Evolutionary conservation across 345 rosid genomes (phyloP), one percentile per base, ranked within the genome.

Genomic region (Eutrema yunnanense): DNA sequence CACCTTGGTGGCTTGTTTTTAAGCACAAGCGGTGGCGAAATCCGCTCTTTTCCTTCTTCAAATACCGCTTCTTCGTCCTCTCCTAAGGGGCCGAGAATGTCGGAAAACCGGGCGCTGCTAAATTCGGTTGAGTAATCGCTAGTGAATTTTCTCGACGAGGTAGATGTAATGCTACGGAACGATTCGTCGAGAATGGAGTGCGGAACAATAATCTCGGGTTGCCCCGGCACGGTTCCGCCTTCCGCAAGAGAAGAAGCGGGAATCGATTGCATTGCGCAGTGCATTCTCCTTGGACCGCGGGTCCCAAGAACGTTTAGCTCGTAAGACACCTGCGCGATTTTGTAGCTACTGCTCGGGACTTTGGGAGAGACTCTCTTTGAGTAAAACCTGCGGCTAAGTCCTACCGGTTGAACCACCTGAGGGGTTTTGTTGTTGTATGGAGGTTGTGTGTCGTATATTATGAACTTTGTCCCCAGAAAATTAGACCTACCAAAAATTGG

Each of bases 301-400:
- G 98, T 90, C 6, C 98, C 98, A 13, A 93, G 87, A 70, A 93
- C 96, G 48, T 93, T 93, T 52, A 93, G 87, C 80, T 93, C 98
- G 38, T 88, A 93, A 2, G 92, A 82, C 54, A 93, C 93, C 63
- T 88, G 92, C 0, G 97, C 90, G 46, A 90, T 84, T 78, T 85
- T 87, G 81, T 86, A 93, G 88, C 94, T 93, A 41, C 98, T 96
- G 0, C 84, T 84, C 0, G 96, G 96, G 75, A 90, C 87, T 80
- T 90, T 93, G 0, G 98, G 98, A 44, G 97, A 87, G 40, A 93
- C 96, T 65, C 87, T 87, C 73, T 89, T 88, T 0, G 97, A 93
- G 81, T 84, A 78, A 42, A 93, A 90, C 74, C 96, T 82, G 12
- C 88, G 89, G 82, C 96, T 90, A 71, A 90, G 84, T 8, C 92